Evolutionary conservation across 1,139 yeast species (phyloP).

Genomic region (Kluyveromyces marxianus): DNA sequence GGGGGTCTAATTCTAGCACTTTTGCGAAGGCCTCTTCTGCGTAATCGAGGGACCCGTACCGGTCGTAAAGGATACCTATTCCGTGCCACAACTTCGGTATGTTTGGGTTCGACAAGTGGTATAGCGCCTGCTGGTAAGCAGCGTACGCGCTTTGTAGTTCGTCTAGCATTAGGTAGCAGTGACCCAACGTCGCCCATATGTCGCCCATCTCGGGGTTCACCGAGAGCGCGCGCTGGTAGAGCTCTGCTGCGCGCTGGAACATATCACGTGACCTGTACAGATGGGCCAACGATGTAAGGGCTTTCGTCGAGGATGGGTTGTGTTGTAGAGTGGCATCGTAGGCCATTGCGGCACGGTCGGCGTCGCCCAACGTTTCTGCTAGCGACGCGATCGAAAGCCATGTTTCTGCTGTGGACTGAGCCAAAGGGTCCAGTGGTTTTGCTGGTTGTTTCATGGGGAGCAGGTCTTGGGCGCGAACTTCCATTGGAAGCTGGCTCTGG

Average conservation of each 20-base stretch:
- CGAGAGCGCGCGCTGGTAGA: conserved; percentile 78
- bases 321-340: conserved; percentile 88
- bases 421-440: conserved; percentile 30
- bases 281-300: conserved; percentile 79
- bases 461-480: conserved; percentile 3
- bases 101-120: conserved; percentile 84
- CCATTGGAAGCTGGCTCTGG: conserved; percentile 2
- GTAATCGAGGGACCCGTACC: conserved; percentile 91
- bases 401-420: conserved; percentile 78
- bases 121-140: conserved; percentile 92
- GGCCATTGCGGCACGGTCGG: conserved; percentile 80
- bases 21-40: conserved; percentile 98
- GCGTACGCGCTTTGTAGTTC: conserved; percentile 92
- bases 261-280: conserved; percentile 83
- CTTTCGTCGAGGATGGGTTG: conserved; percentile 78
- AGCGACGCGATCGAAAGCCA: conserved; percentile 90
- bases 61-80: conserved; percentile 88
- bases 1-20: conserved; percentile 90
- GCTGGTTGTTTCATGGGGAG: conserved; percentile 6
- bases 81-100: conserved; percentile 99
- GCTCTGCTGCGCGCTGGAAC: conserved; percentile 88
- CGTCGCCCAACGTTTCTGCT: conserved; percentile 85
- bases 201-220: conserved; percentile 87
- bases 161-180: conserved; percentile 93
- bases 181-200: conserved; percentile 96